Evolutionary conservation across 768 basidiomycete genomes (phyloP), one percentile per base, ranked within the genome.

Genomic region (Tricholoma furcatifolium): DNA sequence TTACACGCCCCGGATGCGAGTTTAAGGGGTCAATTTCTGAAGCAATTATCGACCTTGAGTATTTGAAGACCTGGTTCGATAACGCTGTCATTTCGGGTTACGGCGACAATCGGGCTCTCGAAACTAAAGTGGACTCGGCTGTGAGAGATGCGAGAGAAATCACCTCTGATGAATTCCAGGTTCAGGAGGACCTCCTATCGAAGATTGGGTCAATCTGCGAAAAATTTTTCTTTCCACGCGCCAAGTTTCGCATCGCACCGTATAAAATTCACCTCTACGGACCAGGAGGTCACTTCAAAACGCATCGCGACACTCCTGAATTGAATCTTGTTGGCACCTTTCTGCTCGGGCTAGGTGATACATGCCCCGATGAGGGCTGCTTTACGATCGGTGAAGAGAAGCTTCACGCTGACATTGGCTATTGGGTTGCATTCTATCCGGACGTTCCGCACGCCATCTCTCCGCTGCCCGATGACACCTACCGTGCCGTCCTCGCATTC

Each of bases 191-290:
- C 6, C 43, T 57, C 31, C n/a, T 57, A 7, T 50, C n/a, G 4
- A 8, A 4, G 3, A 46, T 53, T 2, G 31, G n/a, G 1, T 18
- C 40, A 5, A 49, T 15, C 6, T 53, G 51, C 47, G 31, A 57
- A 0, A 27, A 53, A 34, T 23, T 54, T 30, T 68, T 68, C 50
- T 10, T 5, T 3, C 45, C 56, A 20, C 60, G 64, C 6, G 31
- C 53, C 3, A n/a, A 51, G 1, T 62, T 70, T 18, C 62, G 62
- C 46, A 65, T 61, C 18, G 59, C 62, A 38, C 64, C 66, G 4
- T 69, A 70, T 60, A 68, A 69, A 55, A 67, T 69, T n/a, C 62
- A 68, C 41, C 30, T 70, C 0, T 67, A 68, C 43, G 67, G 66
- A 0, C 63, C 65, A 0, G 61, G 54, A 4, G 68, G 63, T 8